phyloP scores from a whole-genome alignment of 768 basidiomycete genomes.

The Sporobolomyces pararoseus region DNA sequence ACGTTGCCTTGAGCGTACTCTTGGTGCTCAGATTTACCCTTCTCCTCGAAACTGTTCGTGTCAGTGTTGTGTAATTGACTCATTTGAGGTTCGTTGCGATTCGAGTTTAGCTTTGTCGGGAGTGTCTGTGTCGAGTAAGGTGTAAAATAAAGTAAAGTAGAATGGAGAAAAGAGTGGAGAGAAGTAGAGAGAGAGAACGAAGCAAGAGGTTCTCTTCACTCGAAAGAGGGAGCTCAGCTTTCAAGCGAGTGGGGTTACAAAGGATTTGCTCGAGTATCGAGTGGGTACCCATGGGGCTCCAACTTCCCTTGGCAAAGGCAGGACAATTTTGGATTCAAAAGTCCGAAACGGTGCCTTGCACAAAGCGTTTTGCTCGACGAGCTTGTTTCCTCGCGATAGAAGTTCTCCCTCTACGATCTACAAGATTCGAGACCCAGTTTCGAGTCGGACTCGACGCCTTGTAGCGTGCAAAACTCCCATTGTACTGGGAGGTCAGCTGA shows the following conservation, averaged over 20 bases:
- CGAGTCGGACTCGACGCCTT: too few species aligned
- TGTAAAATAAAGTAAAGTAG: not conserved
- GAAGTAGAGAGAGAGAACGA: not conserved
- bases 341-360: too few species aligned
- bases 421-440: too few species aligned
- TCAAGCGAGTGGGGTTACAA: not conserved
- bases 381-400: too few species aligned
- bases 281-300: not conserved
- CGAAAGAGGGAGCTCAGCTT: not conserved
- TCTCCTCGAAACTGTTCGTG: constrained; percentile 17
- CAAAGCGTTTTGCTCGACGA: too few species aligned
- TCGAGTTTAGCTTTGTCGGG: not conserved
- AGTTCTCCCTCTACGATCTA: too few species aligned
- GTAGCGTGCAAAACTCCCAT: too few species aligned
- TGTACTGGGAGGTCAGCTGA: too few species aligned
- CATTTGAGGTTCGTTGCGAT: not conserved
- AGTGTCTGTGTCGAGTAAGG: not conserved
- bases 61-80: not conserved
- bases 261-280: too few species aligned
- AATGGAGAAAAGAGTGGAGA: not conserved
- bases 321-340: too few species aligned
- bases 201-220: too few species aligned
- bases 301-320: not conserved
- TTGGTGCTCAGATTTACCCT: constrained; percentile 14
- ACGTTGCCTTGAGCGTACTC: not conserved